These are phyloP conservation scores for Prunus dulcis DNA, from an alignment of 306 rosid genomes.

Conservation along the genomic window DNA sequence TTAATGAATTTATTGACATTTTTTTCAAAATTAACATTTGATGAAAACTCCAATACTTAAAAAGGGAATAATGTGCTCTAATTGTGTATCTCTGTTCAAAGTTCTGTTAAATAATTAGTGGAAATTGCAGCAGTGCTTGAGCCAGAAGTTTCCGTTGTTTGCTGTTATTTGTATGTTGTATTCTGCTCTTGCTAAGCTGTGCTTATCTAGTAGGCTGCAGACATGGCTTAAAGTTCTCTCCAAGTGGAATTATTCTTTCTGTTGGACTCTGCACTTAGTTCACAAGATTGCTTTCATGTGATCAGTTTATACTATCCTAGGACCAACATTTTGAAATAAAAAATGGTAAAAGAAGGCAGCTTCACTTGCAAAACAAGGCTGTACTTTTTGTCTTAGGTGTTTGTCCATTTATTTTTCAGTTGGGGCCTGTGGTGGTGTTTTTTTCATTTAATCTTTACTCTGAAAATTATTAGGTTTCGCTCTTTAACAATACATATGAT, in stretches of 20 bases:
- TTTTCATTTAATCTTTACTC: not conserved
- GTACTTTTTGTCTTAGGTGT: not conserved
- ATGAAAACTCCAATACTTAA: not conserved
- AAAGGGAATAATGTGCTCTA: not conserved
- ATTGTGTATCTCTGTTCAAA: not conserved
- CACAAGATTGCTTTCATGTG: not conserved
- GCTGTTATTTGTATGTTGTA: not conserved
- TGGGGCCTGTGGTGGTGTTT: not conserved
- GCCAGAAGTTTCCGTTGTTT: not conserved
- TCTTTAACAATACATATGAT: not conserved
- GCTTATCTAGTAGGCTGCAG: not conserved
- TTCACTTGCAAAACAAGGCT: not conserved
- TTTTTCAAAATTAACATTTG: not conserved
- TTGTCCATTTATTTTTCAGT: not conserved
- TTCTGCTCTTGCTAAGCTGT: constrained; percentile 1
- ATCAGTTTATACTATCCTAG: not conserved
- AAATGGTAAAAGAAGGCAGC: not conserved
- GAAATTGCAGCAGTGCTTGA: not conserved
- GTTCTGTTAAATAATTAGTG: not conserved
- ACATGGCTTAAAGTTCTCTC: not conserved
- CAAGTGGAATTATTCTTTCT: not conserved
- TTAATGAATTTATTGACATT: not conserved
- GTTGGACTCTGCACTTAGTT: not conserved
- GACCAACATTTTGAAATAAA: not conserved
- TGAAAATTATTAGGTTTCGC: not conserved